Percentiles rank a stretch among this genome's conserved stretches.
These are phyloP conservation scores for Pascua sp. DNA, from an alignment of 1,284 basidiomycete species.

Conservation along the genomic window DNA sequence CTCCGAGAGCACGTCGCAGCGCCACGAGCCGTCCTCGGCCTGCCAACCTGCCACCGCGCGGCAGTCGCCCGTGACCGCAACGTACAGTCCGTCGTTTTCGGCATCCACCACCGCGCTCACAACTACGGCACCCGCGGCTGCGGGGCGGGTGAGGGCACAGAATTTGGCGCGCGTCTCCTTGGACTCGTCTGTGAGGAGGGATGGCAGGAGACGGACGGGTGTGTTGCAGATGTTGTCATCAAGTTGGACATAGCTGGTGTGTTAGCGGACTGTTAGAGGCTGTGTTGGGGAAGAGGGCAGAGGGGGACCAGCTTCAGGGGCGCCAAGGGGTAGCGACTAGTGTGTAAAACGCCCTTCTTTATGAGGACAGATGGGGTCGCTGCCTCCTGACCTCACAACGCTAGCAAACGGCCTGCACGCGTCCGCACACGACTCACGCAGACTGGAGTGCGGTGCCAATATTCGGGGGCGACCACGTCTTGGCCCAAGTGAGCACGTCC, in stretches of 20 bases:
- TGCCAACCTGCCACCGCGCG: conserved; percentile 93
- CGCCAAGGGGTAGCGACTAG: too few species aligned
- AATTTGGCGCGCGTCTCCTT: conserved; percentile 48
- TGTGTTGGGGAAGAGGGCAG: too few species aligned
- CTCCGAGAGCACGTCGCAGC: conserved; percentile 84
- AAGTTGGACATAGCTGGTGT: conserved; percentile 48
- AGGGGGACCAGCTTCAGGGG: too few species aligned
- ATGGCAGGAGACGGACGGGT: conserved; percentile 52
- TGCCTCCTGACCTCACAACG: background rate
- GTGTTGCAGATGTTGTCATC: conserved; percentile 55
- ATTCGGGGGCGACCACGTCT: conserved; percentile 32
- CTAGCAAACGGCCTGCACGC: background rate
- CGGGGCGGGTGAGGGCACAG: conserved; percentile 68
- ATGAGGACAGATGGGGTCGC: too few species aligned
- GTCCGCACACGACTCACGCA: conserved; percentile 27
- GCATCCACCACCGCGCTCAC: conserved; percentile 81
- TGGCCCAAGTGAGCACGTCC: conserved; percentile 21
- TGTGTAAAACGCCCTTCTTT: too few species aligned
- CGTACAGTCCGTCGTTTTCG: conserved; percentile 71
- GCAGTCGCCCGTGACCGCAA: conserved; percentile 90
- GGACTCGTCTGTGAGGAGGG: conserved; percentile 39
- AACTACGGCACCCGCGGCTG: conserved; percentile 79
- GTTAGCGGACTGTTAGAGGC: background rate
- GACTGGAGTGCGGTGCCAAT: conserved; percentile 27
- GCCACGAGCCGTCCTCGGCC: conserved; percentile 52